phyloP scores from a whole-genome alignment of 495 filamentous ascomycete genomes.

The Aspergillus sparsus region DNA sequence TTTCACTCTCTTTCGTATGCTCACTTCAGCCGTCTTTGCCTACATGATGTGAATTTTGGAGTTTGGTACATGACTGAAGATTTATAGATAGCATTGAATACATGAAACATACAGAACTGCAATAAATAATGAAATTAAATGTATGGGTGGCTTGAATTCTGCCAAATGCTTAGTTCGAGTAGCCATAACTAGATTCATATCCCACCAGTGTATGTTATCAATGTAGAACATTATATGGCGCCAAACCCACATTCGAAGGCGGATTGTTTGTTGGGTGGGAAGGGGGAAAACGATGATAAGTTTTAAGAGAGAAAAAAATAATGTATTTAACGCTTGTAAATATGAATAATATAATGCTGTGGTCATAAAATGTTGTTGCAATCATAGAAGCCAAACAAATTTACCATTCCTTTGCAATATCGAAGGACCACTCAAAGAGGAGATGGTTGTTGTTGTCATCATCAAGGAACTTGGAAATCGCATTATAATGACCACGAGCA shows the following conservation, averaged over 20 bases:
- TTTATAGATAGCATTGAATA: constrained; percentile 32
- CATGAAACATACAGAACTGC: constrained; percentile 23
- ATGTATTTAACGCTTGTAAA: constrained; percentile 24
- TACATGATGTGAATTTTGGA: constrained; percentile 29
- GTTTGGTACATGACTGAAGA: constrained; percentile 35
- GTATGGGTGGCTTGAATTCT: background rate
- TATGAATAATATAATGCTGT: constrained; percentile 21
- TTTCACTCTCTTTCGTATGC: no score
- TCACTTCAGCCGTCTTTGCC: no score
- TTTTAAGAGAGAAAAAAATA: constrained; percentile 18
- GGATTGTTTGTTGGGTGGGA: background rate
- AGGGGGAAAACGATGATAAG: background rate
- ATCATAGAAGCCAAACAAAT: constrained; percentile 13
- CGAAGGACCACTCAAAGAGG: constrained; percentile 89
- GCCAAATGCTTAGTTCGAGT: background rate
- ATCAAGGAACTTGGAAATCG: constrained; percentile 83
- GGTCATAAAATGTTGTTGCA: constrained; percentile 18
- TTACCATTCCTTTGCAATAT: constrained; percentile 91
- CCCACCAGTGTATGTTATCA: no score
- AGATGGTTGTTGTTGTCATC: constrained; percentile 87
- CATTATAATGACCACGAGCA: constrained; percentile 82
- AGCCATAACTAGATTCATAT: no score
- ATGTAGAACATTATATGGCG: background rate
- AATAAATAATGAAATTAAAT: constrained; percentile 13
- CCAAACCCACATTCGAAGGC: background rate